phyloP scores from a whole-genome alignment of 495 filamentous ascomycete species.

The Xylaria cubensis region DNA sequence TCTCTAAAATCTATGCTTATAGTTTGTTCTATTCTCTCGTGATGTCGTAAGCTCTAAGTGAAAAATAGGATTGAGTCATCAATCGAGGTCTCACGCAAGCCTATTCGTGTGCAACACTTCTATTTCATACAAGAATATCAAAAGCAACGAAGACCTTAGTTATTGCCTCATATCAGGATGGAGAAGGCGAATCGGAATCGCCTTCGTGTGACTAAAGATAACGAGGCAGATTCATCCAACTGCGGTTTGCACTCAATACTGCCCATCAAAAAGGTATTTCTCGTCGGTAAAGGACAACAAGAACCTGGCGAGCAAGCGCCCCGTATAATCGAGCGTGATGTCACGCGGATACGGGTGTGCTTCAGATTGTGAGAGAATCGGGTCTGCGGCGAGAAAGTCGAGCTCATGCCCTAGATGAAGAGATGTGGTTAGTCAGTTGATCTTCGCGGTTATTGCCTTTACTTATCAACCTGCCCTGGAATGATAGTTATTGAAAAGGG shows the following conservation, averaged over 20 bases:
- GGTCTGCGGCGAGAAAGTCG: constrained; percentile 53
- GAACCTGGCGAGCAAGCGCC: constrained; percentile 56
- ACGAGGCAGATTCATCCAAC: neutral
- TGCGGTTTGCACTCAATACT: constrained; percentile 26
- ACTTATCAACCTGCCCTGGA: neutral
- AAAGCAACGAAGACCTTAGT: neutral
- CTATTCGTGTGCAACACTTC: neutral
- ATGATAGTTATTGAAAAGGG: neutral
- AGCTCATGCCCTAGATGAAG: constrained; percentile 50
- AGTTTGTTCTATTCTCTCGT: neutral
- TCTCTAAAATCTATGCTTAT: neutral
- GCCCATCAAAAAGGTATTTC: constrained; percentile 41
- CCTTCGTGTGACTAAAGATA: neutral
- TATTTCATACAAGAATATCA: neutral
- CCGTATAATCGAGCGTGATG: constrained; percentile 56
- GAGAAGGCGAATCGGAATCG: neutral
- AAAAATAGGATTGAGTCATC: neutral
- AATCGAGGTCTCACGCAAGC: neutral
- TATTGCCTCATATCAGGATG: neutral
- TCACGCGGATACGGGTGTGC: constrained; percentile 50
- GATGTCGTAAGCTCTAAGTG: neutral
- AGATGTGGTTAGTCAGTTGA: constrained; percentile 25
- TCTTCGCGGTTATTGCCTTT: neutral
- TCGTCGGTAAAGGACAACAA: constrained; percentile 58
- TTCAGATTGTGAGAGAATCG: constrained; percentile 51